Conservation (phyloP, 2,329 filamentous ascomycete species). For the Aspergillus aculeatinus region DNA sequence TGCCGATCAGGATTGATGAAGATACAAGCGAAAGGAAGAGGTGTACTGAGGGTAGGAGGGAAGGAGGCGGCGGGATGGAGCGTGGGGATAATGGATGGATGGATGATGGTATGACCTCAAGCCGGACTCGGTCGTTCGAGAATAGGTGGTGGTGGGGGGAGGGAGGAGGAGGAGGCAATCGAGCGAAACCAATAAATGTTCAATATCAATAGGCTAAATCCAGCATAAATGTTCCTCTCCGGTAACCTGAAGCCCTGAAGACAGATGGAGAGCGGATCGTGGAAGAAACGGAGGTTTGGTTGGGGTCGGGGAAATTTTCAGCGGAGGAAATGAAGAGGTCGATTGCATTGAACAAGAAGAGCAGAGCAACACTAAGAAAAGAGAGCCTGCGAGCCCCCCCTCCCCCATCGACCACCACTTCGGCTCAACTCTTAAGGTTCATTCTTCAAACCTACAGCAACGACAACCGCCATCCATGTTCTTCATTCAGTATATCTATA, state of each 20-base stretch:
- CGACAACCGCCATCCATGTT: background rate
- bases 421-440: background rate
- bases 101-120: background rate
- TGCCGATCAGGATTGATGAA: background rate
- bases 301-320: conserved; percentile 21
- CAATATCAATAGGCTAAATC: background rate
- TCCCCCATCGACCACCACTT: background rate
- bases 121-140: background rate
- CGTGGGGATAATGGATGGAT: background rate
- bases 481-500: too few species aligned
- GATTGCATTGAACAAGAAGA: background rate
- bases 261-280: conserved; percentile 2
- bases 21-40: background rate
- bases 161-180: background rate
- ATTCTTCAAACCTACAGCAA: background rate
- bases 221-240: background rate
- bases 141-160: too few species aligned
- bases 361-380: background rate
- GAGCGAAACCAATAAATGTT: background rate
- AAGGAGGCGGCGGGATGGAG: background rate
- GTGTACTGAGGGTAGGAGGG: background rate
- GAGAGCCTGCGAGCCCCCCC: background rate
- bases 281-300: conserved; percentile 2
- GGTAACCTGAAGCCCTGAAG: background rate
- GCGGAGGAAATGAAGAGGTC: conserved; percentile 8